These are phyloP conservation scores for Neonectria neomacrospora DNA, from an alignment of 2,329 filamentous ascomycete genomes.

Conservation along the genomic window DNA sequence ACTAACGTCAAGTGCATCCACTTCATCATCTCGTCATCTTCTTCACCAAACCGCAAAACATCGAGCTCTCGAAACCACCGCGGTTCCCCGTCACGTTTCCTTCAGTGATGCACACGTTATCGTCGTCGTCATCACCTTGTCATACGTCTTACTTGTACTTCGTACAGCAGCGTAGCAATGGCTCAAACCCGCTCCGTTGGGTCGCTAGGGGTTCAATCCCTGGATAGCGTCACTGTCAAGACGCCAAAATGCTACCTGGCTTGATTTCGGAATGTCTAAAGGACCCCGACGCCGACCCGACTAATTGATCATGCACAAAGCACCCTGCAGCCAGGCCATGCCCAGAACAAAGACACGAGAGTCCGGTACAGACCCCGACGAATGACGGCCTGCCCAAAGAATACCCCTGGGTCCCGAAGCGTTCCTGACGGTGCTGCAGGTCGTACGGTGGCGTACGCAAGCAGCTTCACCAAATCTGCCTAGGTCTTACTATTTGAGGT, in stretches of 20 bases:
- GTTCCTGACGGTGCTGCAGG: constrained; percentile 6
- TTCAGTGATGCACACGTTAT: not conserved
- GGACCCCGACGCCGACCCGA: not conserved
- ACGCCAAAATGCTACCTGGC: not conserved
- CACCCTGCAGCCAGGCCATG: constrained; percentile 1
- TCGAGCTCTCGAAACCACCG: not conserved
- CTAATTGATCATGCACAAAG: not conserved
- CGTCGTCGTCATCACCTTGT: not conserved
- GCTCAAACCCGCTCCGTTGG: not conserved
- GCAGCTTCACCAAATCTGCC: not conserved
- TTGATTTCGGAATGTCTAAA: not conserved
- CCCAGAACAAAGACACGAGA: constrained; percentile 1
- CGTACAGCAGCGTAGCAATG: not conserved
- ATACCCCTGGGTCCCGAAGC: constrained; percentile 5
- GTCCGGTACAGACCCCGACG: constrained; percentile 14
- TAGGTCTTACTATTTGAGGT: not conserved
- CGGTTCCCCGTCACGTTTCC: not conserved
- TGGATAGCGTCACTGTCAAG: not conserved
- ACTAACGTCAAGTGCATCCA: not conserved
- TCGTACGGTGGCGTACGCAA: constrained; percentile 27
- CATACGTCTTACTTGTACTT: not conserved
- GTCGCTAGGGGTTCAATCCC: not conserved
- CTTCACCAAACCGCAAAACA: not conserved
- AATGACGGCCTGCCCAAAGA: constrained; percentile 17
- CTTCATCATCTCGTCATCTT: not conserved